These are phyloP conservation scores for Linnemannia elongata DNA, from an alignment of 192 early-diverging fungal species.

Conservation along the genomic window DNA sequence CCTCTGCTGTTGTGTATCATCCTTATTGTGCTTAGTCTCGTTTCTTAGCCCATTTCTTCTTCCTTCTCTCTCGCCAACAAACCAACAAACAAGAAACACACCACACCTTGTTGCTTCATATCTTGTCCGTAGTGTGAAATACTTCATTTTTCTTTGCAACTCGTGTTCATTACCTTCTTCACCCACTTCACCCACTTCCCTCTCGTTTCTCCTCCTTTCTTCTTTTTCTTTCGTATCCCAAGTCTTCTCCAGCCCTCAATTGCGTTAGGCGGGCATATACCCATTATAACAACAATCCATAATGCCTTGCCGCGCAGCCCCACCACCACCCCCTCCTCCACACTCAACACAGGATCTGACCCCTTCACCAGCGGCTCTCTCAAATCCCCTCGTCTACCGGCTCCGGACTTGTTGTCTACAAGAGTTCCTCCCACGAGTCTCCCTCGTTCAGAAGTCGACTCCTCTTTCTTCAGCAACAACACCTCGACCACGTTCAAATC, in stretches of 20 bases:
- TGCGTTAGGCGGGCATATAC: background rate
- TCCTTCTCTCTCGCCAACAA: background rate
- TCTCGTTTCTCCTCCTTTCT: background rate
- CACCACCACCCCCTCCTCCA: constrained; percentile 49
- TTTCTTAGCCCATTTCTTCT: background rate
- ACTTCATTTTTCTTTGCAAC: too few relatives aligned
- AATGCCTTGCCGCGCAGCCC: constrained; percentile 52
- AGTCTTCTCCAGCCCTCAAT: background rate
- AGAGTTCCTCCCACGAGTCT: constrained; percentile 40
- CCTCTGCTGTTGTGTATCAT: background rate
- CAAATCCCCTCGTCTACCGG: constrained; percentile 52
- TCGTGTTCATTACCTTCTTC: too few relatives aligned
- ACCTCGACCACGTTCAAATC: constrained; percentile 10
- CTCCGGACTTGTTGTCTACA: constrained; percentile 47
- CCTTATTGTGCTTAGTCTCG: background rate
- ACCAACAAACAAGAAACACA: background rate
- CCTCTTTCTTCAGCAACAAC: constrained; percentile 6
- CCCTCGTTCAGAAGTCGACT: constrained; percentile 25
- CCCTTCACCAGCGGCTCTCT: constrained; percentile 31
- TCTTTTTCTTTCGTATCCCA: background rate
- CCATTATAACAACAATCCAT: constrained; percentile 2
- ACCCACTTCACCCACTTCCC: background rate
- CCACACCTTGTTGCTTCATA: too few relatives aligned
- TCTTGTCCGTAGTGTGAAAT: too few relatives aligned
- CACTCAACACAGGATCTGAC: constrained; percentile 41